phyloP scores from a whole-genome alignment of 202 grass and related monocot species.

The Dendrocalamus latiflorus region DNA sequence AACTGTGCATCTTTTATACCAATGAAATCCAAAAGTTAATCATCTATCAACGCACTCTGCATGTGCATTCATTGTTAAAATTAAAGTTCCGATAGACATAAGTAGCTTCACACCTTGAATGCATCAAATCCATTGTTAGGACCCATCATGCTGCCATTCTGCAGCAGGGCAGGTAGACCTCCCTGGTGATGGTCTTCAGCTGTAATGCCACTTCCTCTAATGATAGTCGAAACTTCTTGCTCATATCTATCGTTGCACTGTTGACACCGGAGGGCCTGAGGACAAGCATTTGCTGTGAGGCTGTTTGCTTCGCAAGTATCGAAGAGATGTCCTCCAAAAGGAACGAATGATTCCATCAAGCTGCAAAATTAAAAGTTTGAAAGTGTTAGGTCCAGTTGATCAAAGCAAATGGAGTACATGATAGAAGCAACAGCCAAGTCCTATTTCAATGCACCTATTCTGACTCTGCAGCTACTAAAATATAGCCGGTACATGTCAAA shows the following conservation, averaged over 20 bases:
- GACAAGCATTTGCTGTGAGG: constrained; percentile 16
- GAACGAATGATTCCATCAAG: constrained; percentile 47
- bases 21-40: too few species aligned
- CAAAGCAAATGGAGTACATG: neutral
- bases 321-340: constrained; percentile 52
- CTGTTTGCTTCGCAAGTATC: constrained; percentile 36
- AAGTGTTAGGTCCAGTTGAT: constrained; percentile 11
- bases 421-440: too few species aligned
- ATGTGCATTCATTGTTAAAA: too few species aligned
- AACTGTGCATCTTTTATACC: too few species aligned
- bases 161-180: constrained; percentile 48
- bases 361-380: constrained; percentile 35
- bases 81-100: constrained; percentile 12
- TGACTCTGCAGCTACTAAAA: too few species aligned
- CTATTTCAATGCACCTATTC: too few species aligned
- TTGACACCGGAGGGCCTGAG: constrained; percentile 46
- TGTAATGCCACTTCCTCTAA: constrained; percentile 50
- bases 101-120: constrained; percentile 60
- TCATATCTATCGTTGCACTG: constrained; percentile 73
- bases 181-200: constrained; percentile 38
- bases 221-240: constrained; percentile 63
- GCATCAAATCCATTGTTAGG: constrained; percentile 51
- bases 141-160: constrained; percentile 45
- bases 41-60: too few species aligned
- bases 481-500: too few species aligned